Conservation (phyloP, 768 basidiomycete genomes). For the Leccinellum rugosiceps region DNA sequence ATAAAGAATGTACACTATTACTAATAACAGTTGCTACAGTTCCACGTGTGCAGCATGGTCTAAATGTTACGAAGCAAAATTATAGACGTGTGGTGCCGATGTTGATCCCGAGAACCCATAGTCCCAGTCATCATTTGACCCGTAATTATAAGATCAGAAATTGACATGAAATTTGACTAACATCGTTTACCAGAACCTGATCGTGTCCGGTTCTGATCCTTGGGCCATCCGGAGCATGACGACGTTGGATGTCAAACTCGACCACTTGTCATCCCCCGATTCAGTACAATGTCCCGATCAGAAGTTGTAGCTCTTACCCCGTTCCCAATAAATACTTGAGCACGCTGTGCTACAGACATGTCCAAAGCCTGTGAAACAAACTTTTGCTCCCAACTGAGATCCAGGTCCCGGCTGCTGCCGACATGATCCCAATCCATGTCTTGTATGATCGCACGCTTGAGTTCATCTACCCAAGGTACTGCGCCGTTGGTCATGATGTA, state of each 20-base stretch:
- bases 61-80: background rate
- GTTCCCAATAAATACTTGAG: conserved; percentile 52
- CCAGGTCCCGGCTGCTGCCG: conserved; percentile 42
- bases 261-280: conserved; percentile 30
- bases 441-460: conserved; percentile 35
- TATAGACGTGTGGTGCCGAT: background rate
- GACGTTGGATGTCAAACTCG: conserved; percentile 41
- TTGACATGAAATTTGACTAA: background rate
- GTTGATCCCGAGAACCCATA: background rate
- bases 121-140: background rate
- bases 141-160: background rate
- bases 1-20: background rate
- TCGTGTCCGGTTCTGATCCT: conserved; percentile 26
- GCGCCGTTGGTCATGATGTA: conserved; percentile 51
- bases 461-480: conserved; percentile 38
- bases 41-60: background rate
- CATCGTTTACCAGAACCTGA: conserved; percentile 36
- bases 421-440: conserved; percentile 38
- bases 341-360: conserved; percentile 47
- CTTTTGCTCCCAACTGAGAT: conserved; percentile 40
- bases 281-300: background rate
- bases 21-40: background rate
- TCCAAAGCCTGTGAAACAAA: conserved; percentile 46
- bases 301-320: conserved; percentile 37
- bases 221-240: conserved; percentile 37